Conservation (phyloP, 805 yeast genomes). For the Ogataea pignaliae region DNA sequence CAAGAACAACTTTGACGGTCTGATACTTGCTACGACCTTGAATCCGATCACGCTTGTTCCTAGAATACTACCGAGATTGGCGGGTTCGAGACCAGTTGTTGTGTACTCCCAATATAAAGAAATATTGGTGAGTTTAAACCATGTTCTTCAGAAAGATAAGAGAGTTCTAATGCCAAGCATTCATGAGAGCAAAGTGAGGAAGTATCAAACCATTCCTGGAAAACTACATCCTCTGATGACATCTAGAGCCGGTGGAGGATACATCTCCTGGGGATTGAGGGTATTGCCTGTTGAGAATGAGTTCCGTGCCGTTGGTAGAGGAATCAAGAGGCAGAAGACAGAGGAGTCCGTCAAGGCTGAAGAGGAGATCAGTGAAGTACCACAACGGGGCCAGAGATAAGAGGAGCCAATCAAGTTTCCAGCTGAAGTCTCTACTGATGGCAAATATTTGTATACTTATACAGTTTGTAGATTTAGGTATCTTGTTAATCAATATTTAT, state of each 20-base stretch:
- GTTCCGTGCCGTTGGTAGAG: slow-evolving; percentile 62
- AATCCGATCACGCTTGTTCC: slow-evolving; percentile 64
- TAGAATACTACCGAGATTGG: slow-evolving; percentile 54
- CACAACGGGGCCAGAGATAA: background rate
- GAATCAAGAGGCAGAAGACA: slow-evolving; percentile 42
- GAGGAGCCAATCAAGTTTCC: too few species aligned
- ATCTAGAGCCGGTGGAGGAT: slow-evolving; percentile 89
- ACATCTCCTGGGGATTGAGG: slow-evolving; percentile 68
- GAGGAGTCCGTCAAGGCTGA: slow-evolving; percentile 13
- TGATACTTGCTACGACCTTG: slow-evolving; percentile 69
- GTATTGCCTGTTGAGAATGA: slow-evolving; percentile 68
- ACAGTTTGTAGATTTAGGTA: too few species aligned
- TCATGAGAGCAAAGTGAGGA: slow-evolving; percentile 75
- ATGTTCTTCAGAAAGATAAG: slow-evolving; percentile 59
- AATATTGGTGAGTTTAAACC: slow-evolving; percentile 66
- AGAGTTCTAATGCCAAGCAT: slow-evolving; percentile 79
- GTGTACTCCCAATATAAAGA: slow-evolving; percentile 82
- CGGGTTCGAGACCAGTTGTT: slow-evolving; percentile 85
- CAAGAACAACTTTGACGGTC: slow-evolving; percentile 62
- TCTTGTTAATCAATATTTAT: too few species aligned
- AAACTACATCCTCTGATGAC: slow-evolving; percentile 95
- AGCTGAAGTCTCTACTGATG: too few species aligned
- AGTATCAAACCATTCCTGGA: slow-evolving; percentile 90
- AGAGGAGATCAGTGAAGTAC: slow-evolving; percentile 1
- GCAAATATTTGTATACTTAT: too few species aligned